Evolutionary conservation across 2,329 filamentous ascomycete genomes (phyloP).

Genomic region (Metarhizium rileyi): DNA sequence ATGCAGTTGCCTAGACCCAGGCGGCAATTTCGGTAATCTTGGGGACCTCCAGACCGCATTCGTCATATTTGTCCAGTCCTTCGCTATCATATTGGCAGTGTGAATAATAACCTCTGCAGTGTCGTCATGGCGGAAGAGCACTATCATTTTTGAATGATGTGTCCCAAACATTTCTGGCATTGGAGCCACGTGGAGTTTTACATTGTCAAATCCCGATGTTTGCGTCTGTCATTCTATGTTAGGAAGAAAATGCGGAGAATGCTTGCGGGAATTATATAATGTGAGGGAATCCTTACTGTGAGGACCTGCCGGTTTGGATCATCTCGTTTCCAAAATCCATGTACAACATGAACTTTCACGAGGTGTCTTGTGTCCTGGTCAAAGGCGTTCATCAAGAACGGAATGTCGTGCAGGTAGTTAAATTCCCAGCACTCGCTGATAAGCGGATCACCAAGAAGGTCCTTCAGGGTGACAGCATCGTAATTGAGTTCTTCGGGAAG

Average conservation of each 20-base stretch:
- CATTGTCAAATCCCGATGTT: slow-evolving; percentile 52
- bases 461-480: slow-evolving; percentile 54
- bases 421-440: slow-evolving; percentile 65
- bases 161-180: slow-evolving; percentile 82
- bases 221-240: slow-evolving; percentile 6
- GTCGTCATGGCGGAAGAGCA: slow-evolving; percentile 70
- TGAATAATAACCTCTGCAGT: slow-evolving; percentile 73
- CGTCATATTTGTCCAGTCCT: slow-evolving; percentile 82
- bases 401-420: slow-evolving; percentile 54
- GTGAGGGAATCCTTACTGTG: slow-evolving; percentile 34
- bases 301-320: slow-evolving; percentile 47
- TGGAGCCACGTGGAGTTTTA: slow-evolving; percentile 61
- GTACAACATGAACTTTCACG: slow-evolving; percentile 45
- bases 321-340: slow-evolving; percentile 59
- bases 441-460: slow-evolving; percentile 64
- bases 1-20: neutral
- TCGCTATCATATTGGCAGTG: slow-evolving; percentile 83
- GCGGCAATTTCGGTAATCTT: slow-evolving; percentile 42
- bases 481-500: slow-evolving; percentile 49
- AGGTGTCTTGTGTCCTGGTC: slow-evolving; percentile 38
- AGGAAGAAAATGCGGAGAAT: neutral
- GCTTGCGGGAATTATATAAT: neutral
- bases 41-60: slow-evolving; percentile 77
- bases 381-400: slow-evolving; percentile 45
- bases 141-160: slow-evolving; percentile 79